Percentiles rank a stretch among this genome's conserved stretches.
These are phyloP conservation scores for Viola odorata DNA, from an alignment of 345 rosid species.

Conservation along the genomic window DNA sequence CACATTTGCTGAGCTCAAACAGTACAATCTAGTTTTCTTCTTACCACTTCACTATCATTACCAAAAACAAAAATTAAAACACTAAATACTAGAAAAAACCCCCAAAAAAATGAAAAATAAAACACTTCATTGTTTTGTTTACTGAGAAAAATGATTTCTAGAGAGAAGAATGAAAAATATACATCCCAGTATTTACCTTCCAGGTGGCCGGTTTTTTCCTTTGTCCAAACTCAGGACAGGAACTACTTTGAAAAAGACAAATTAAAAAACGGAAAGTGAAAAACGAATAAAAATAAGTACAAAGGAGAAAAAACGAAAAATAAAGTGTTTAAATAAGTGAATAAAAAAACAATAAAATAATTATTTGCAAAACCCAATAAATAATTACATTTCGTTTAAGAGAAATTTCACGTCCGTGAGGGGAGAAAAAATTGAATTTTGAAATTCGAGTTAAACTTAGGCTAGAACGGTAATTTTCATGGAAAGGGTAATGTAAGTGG, in stretches of 20 bases:
- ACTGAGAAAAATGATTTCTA: constrained; percentile 25
- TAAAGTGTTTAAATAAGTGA: neutral
- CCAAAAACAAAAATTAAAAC: neutral
- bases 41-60: too few relatives aligned
- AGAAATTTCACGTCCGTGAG: constrained; percentile 59
- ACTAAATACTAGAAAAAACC: neutral
- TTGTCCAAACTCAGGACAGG: constrained; percentile 23
- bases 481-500: constrained; percentile 3
- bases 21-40: constrained; percentile 1
- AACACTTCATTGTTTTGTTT: constrained; percentile 9
- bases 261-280: constrained; percentile 10
- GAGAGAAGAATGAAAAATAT: constrained; percentile 3
- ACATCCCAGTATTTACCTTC: constrained; percentile 5
- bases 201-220: constrained; percentile 19
- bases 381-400: constrained; percentile 44
- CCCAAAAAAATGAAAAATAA: neutral
- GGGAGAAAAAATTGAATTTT: constrained; percentile 36
- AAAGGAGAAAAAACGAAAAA: neutral
- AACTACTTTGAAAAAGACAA: constrained; percentile 2
- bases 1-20: constrained; percentile 34
- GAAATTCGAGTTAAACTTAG: constrained; percentile 23
- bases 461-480: constrained; percentile 24
- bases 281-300: constrained; percentile 5
- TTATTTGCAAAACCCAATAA: constrained; percentile 48
- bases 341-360: neutral